phyloP scores from a whole-genome alignment of 352 stramenopile species.

The Phytopythium helicoides region DNA sequence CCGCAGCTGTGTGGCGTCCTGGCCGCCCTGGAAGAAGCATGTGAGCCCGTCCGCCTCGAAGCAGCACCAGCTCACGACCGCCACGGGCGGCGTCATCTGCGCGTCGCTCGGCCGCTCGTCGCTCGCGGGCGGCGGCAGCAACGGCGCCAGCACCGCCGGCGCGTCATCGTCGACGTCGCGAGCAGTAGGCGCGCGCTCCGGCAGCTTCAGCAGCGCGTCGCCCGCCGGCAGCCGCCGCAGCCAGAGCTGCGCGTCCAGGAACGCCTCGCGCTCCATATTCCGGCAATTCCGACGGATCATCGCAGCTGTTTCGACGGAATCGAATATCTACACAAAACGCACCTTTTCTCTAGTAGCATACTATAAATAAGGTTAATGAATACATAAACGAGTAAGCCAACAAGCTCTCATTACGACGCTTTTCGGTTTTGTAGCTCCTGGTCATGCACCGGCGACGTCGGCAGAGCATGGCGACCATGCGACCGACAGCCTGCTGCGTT shows the following conservation, averaged over 20 bases:
- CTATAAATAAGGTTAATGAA: too few species aligned
- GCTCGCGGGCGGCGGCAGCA: not conserved
- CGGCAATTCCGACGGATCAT: too few species aligned
- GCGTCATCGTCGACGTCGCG: not conserved
- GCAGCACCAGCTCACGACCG: conserved; percentile 18
- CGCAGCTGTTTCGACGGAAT: too few species aligned
- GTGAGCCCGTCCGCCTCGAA: conserved; percentile 32
- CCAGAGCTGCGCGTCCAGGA: conserved; percentile 22
- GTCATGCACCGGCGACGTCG: too few species aligned
- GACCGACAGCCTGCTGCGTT: too few species aligned
- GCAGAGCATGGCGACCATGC: too few species aligned
- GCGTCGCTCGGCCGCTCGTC: not conserved
- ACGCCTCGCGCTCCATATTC: conserved; percentile 8
- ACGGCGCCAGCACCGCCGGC: not conserved
- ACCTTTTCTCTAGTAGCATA: too few species aligned
- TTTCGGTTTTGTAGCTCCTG: too few species aligned
- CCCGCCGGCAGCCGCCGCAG: conserved; percentile 14
- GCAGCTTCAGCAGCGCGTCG: conserved; percentile 3
- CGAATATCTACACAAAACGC: too few species aligned
- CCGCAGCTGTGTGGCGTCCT: conserved; percentile 33
- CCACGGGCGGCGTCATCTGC: not conserved
- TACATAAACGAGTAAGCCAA: too few species aligned
- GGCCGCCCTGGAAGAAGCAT: conserved; percentile 28
- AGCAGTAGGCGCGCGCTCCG: not conserved
- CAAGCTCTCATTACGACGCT: too few species aligned